Base-by-base conservation (phyloP, 352 stramenopile genomes). In the Bremia lactucae region DNA sequence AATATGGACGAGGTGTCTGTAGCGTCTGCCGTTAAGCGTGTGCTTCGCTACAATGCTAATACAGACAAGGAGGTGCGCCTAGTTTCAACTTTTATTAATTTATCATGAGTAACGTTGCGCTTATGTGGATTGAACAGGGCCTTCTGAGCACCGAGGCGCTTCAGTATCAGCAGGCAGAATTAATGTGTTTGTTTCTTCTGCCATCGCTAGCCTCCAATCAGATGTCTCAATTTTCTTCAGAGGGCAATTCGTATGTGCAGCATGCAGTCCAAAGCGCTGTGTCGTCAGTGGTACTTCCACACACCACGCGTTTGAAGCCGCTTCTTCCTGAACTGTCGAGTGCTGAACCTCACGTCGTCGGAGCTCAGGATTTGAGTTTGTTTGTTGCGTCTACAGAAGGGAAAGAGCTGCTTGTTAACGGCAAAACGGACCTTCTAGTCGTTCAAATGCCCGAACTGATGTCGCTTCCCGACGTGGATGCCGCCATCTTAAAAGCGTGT, bases 281-380 rank as follows among this genome's bases (percentile, higher is more conserved):
- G 22, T 87, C 75, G 26, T 85, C 74, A 3, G 65, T 86, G 20
- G 68, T 83, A n/a, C 55, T 85, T 31, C 68, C 75, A 5, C 76
- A 88, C 44, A 87, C 78, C 31, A 88, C 60, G 8, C 78, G 78
- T 22, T 37, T 57, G 8, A 52, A 62, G 23, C 55, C 68, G 31
- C 59, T 85, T 36, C 46, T 65, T 11, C 42, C 53, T 4, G 57
- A 54, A 13, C 28, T 71, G 31, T 25, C 42, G 9, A 41, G n/a
- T 14, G 21, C 35, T 2, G 42, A 55, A 36, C 61, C 61, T 11
- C 57, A 67, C 15, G 36, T 67, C 6, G 48, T 67, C 1, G 45
- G 26, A 0, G n/a, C 22, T 4, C 21, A 60, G 15, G 44, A 56
- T 18, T 18, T 59, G 24, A 39, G 69, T 47, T 42, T 49, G 4